Evolutionary conservation across 805 yeast genomes (phyloP), one percentile per base, ranked within the genome.

Genomic region (Limtongia smithiae): DNA sequence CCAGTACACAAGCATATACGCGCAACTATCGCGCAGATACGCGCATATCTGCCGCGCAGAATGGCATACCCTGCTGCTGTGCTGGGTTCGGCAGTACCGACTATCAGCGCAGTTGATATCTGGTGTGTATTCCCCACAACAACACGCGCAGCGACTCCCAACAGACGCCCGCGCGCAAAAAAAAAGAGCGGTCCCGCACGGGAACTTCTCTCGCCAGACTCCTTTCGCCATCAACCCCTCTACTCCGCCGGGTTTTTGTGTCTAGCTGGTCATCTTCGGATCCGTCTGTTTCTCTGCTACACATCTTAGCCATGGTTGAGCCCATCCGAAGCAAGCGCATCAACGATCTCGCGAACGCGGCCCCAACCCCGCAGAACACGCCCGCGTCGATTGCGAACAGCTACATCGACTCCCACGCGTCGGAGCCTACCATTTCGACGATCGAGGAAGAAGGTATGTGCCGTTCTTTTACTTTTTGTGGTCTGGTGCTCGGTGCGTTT

Each of bases 311-410:
- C 47, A 88, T 89, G 96, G 79, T 91, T 41, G 91, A 83, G 70
- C 96, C 96, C 35, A 89, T 89, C 69, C 85, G 83, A 73, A 78
- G 76, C 66, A 80, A 80, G 64, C 69, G 73, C 46, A 65, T 77
- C 49, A 84, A 83, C 65, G 87, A 86, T 65, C 79, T 86, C 58
- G 84, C 91, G 56, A 80, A 82, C 62, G 97, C 57, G n/a, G 60
- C 98, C 5, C 98, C 98, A 38, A 93, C 98, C 1, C 98, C 98
- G 4, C 98, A 93, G 66, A 93, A 93, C 75, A 93, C 98, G 1
- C 98, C 98, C 14, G 86, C 97, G 3, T 81, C 91, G 31, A 46
- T 44, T 9, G 21, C 31, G 32, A 85, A 83, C 32, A 76, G 87
- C 36, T 71, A 54, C 41, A 57, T 88, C 60, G 67, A 65, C 67